These are phyloP conservation scores for Euphorbia peplus DNA, from an alignment of 345 rosid genomes.

Conservation along the genomic window DNA sequence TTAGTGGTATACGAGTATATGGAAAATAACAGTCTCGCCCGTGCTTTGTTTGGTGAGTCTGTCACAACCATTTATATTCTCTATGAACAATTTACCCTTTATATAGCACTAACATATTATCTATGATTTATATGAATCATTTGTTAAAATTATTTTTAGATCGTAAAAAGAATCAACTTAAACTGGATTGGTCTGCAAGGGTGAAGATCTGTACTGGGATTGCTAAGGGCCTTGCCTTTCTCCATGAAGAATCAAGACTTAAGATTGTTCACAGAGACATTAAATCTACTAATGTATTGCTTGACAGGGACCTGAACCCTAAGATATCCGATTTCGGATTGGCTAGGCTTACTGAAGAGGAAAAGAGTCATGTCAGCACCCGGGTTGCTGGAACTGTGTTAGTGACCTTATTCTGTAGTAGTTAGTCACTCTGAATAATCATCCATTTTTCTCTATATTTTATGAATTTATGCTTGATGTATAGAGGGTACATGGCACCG, in stretches of 20 bases:
- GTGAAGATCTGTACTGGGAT: slow-evolving; percentile 31
- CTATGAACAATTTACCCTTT: not conserved
- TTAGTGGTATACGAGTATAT: slow-evolving; percentile 55
- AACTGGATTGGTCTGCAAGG: slow-evolving; percentile 35
- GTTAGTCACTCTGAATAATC: not conserved
- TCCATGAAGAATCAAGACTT: slow-evolving; percentile 33
- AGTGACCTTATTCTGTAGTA: not conserved
- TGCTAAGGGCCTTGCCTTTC: slow-evolving; percentile 37
- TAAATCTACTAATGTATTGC: slow-evolving; percentile 30
- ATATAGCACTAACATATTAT: not conserved
- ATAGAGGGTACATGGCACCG: slow-evolving; percentile 36
- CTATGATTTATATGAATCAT: not conserved
- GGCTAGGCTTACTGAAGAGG: slow-evolving; percentile 34
- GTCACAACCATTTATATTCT: not conserved
- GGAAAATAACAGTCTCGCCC: slow-evolving; percentile 52
- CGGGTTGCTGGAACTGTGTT: slow-evolving; percentile 32
- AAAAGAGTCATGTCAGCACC: slow-evolving; percentile 35
- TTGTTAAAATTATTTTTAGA: slow-evolving; percentile 12
- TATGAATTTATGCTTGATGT: slow-evolving; percentile 3
- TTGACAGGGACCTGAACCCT: slow-evolving; percentile 30
- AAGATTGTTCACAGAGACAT: slow-evolving; percentile 39
- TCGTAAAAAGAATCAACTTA: slow-evolving; percentile 5
- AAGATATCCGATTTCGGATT: slow-evolving; percentile 39
- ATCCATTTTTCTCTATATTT: not conserved
- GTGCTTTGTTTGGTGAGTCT: slow-evolving; percentile 44